These are phyloP conservation scores for Xylariales sp. DNA, from an alignment of 2,329 filamentous ascomycete species.

Conservation along the genomic window DNA sequence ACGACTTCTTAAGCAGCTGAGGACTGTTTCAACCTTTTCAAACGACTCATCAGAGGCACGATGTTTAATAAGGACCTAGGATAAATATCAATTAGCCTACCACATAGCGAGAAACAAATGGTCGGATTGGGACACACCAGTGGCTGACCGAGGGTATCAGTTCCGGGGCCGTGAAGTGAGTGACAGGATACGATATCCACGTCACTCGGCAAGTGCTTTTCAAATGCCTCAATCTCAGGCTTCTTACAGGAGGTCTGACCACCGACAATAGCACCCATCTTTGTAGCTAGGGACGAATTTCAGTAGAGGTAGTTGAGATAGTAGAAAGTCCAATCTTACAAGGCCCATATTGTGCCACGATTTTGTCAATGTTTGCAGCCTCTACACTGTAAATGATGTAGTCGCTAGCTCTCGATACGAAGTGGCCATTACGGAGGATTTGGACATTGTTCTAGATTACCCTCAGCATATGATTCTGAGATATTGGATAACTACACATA, in stretches of 20 bases:
- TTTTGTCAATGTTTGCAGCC: conserved; percentile 80
- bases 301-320: no score
- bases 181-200: conserved; percentile 95
- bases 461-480: conserved; percentile 43
- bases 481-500: conserved; percentile 24
- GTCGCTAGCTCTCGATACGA: conserved; percentile 93
- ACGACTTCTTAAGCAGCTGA: conserved; percentile 80
- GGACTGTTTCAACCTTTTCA: conserved; percentile 71
- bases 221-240: conserved; percentile 91
- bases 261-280: conserved; percentile 90
- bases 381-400: conserved; percentile 99
- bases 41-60: conserved; percentile 76
- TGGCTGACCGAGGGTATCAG: conserved; percentile 85
- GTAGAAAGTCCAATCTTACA: conserved; percentile 62
- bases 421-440: conserved; percentile 89
- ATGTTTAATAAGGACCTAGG: conserved; percentile 79
- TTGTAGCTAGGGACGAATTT: conserved; percentile 70
- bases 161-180: conserved; percentile 88
- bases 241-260: conserved; percentile 98
- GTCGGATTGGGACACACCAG: conserved; percentile 52
- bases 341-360: conserved; percentile 85
- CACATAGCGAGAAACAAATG: neutral
- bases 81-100: no score
- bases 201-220: conserved; percentile 79
- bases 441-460: conserved; percentile 72